Percentiles rank a stretch among this genome's conserved stretches.
Evolutionary conservation across 768 basidiomycete genomes (phyloP).

Genomic region (Suillus spraguei): DNA sequence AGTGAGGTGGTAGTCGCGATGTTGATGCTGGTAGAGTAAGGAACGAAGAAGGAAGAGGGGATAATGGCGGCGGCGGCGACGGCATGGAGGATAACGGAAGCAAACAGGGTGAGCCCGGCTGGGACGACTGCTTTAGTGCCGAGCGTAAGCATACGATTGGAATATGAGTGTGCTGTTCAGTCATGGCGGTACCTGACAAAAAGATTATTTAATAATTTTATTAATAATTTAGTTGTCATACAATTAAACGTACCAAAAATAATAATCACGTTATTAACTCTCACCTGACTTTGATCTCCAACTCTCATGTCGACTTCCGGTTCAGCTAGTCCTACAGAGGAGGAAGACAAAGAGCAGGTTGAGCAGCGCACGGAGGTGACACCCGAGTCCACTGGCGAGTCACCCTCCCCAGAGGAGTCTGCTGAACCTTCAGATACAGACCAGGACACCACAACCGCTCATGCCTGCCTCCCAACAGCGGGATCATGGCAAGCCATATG

Average conservation of each 20-base stretch:
- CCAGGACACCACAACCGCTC: slow-evolving; percentile 12
- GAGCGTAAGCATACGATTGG: slow-evolving; percentile 38
- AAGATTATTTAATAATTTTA: not conserved
- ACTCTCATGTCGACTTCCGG: slow-evolving; percentile 16
- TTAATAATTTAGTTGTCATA: not conserved
- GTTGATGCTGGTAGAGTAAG: slow-evolving; percentile 24
- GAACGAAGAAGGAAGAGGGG: slow-evolving; percentile 20
- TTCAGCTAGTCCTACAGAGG: slow-evolving; percentile 16
- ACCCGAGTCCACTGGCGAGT: slow-evolving; percentile 10
- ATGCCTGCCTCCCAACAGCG: slow-evolving; percentile 25
- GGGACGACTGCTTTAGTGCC: slow-evolving; percentile 20
- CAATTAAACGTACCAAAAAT: not conserved
- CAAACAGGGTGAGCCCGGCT: slow-evolving; percentile 10
- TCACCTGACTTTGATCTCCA: not conserved
- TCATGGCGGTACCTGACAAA: not conserved
- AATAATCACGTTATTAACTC: slow-evolving; percentile 12
- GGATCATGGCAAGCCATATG: slow-evolving; percentile 80
- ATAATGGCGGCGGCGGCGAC: slow-evolving; percentile 17
- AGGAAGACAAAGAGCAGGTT: not conserved
- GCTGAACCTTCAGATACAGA: slow-evolving; percentile 12
- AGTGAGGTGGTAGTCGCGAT: slow-evolving; percentile 20
- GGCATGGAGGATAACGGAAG: slow-evolving; percentile 28
- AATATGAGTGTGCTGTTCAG: slow-evolving; percentile 17
- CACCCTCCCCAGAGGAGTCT: slow-evolving; percentile 11
- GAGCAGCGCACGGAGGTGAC: slow-evolving; percentile 3